Evolutionary conservation across 192 early-diverging fungal genomes (phyloP).

Genomic region (Podila clonocystis): DNA sequence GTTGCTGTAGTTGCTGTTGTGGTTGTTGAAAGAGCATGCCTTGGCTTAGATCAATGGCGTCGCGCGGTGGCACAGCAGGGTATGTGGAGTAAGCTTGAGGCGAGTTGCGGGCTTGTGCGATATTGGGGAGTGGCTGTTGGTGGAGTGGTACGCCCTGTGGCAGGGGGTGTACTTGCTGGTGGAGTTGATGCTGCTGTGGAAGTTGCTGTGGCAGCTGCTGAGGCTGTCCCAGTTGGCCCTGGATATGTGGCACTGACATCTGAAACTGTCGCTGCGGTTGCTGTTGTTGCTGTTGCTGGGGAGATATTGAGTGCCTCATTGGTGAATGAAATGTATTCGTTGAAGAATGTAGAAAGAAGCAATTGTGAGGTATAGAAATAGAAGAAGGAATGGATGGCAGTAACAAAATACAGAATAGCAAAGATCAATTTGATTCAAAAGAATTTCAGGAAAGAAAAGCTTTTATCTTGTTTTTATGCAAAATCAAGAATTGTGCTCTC

Average conservation of each 20-base stretch:
- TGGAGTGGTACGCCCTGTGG: background rate
- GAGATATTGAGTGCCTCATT: slow-evolving; percentile 20
- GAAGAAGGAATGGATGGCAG: too few relatives aligned
- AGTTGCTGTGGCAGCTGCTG: background rate
- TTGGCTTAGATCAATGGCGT: background rate
- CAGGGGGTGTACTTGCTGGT: background rate
- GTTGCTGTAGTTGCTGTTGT: slow-evolving; percentile 9
- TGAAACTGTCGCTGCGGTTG: slow-evolving; percentile 4
- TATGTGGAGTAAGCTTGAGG: slow-evolving; percentile 1
- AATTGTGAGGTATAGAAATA: too few relatives aligned
- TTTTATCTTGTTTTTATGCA: background rate
- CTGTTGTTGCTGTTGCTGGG: slow-evolving; percentile 21
- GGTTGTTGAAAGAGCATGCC: slow-evolving; percentile 10
- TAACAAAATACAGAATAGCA: background rate
- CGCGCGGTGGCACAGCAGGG: background rate
- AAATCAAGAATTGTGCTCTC: too few relatives aligned
- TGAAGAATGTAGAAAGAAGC: background rate
- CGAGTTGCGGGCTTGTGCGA: background rate
- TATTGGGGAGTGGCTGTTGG: background rate
- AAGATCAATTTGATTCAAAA: too few relatives aligned
- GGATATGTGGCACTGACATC: slow-evolving; percentile 7
- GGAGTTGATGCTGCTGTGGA: background rate
- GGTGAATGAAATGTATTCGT: background rate
- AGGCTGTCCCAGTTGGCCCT: slow-evolving; percentile 12
- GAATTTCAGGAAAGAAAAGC: background rate